A percentile compares a stretch with the other conserved stretches of the same genome.
Conservation (phyloP, 2,329 filamentous ascomycete species). For the Apiospora hydei region DNA sequence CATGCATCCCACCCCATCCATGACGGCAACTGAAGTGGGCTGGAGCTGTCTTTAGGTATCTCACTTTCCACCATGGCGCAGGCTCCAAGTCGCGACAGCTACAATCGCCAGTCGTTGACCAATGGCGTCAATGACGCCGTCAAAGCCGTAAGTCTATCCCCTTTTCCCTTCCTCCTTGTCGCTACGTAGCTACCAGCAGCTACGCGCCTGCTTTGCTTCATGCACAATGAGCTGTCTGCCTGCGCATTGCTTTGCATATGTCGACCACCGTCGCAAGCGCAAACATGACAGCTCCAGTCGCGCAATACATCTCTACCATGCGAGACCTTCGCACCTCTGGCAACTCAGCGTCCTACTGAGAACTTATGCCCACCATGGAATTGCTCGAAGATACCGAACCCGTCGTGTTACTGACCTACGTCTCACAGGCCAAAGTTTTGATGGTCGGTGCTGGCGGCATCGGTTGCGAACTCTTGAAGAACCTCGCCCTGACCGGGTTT, state of each 20-base stretch:
- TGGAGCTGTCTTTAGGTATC: conserved; percentile 18
- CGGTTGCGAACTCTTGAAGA: conserved; percentile 96
- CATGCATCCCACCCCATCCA: conserved; percentile 18
- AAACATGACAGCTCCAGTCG: conserved; percentile 7
- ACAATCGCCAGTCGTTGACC: conserved; percentile 72
- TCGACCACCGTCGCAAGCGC: conserved; percentile 16
- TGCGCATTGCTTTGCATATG: conserved; percentile 23
- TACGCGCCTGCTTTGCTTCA: conserved; percentile 12
- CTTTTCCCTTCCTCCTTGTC: neutral
- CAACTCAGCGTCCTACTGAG: neutral
- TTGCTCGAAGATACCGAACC: conserved; percentile 17
- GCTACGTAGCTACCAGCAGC: neutral
- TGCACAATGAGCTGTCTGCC: conserved; percentile 24
- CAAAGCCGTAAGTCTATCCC: conserved; percentile 64
- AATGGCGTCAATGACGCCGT: conserved; percentile 67
- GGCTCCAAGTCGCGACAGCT: conserved; percentile 54
- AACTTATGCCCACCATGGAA: conserved; percentile 30
- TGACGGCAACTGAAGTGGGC: conserved; percentile 22
- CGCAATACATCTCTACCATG: neutral
- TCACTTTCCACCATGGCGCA: conserved; percentile 21
- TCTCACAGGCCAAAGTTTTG: conserved; percentile 77
- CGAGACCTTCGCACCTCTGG: neutral
- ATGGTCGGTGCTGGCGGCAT: conserved; percentile 98
- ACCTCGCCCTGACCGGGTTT: conserved; percentile 90
- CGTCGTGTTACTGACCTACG: conserved; percentile 43